Conservation (phyloP, 2,329 filamentous ascomycete genomes). For the Cercospora sp. region DNA sequence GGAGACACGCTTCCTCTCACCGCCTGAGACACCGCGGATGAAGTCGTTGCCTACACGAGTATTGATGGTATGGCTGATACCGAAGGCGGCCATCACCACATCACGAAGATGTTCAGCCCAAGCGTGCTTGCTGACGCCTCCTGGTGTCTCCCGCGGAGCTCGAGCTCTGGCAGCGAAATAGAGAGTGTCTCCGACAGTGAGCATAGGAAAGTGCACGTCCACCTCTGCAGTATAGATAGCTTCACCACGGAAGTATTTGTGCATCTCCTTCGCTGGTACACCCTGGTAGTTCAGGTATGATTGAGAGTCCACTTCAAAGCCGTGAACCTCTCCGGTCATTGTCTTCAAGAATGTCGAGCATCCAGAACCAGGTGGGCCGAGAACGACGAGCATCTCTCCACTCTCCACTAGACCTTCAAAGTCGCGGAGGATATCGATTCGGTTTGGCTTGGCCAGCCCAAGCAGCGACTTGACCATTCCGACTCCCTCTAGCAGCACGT, state of each 20-base stretch:
- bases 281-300: conserved; percentile 83
- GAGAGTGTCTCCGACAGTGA: conserved; percentile 76
- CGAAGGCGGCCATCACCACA: conserved; percentile 74
- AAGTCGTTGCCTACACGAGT: conserved; percentile 75
- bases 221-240: conserved; percentile 85
- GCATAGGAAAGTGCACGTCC: conserved; percentile 76
- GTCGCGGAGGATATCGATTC: conserved; percentile 63
- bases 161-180: conserved; percentile 73
- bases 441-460: conserved; percentile 34
- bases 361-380: conserved; percentile 67
- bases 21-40: conserved; percentile 71
- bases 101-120: conserved; percentile 67
- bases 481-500: conserved; percentile 46
- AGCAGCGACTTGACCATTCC: conserved; percentile 41
- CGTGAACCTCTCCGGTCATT: conserved; percentile 78
- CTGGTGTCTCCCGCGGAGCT: conserved; percentile 62
- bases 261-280: conserved; percentile 72
- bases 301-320: conserved; percentile 68
- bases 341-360: conserved; percentile 86
- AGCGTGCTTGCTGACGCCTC: conserved; percentile 55
- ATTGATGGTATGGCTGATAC: conserved; percentile 71
- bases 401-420: conserved; percentile 68
- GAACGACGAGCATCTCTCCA: conserved; percentile 74
- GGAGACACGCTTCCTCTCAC: conserved; percentile 76
- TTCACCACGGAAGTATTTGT: conserved; percentile 75